Evolutionary conservation across 2,329 filamentous ascomycete species (phyloP).

Genomic region (Botryotinia narcissicola): DNA sequence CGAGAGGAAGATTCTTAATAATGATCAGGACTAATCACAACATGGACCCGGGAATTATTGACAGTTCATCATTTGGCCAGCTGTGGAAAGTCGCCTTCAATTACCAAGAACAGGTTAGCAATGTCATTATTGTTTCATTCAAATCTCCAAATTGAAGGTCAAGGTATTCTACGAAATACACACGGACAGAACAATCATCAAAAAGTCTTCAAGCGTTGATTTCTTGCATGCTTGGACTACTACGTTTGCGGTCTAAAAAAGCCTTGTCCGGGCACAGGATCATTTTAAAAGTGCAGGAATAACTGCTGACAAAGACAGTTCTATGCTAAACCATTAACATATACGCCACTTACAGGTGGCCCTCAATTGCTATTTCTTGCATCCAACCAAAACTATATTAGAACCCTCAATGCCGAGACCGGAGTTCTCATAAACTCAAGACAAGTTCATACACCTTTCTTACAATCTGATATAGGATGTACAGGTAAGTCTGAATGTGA

Average conservation of each 20-base stretch:
- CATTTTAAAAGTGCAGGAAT: conserved; percentile 42
- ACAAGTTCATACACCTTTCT: conserved; percentile 50
- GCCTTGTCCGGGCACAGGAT: not conserved
- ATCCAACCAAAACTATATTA: conserved; percentile 57
- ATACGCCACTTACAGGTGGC: conserved; percentile 47
- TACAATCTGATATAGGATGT: conserved; percentile 47
- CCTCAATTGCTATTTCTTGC: conserved; percentile 55
- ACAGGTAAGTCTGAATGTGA: conserved; percentile 4
- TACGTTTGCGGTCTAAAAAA: not conserved
- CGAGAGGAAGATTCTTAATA: not conserved
- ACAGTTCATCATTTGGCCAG: conserved; percentile 53
- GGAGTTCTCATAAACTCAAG: conserved; percentile 49
- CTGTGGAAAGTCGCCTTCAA: conserved; percentile 47
- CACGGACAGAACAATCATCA: not conserved
- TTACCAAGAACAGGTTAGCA: conserved; percentile 15
- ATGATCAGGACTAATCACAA: conserved; percentile 50
- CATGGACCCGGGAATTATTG: conserved; percentile 59
- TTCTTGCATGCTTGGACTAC: not conserved
- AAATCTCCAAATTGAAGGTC: not conserved
- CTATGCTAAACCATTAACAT: conserved; percentile 51
- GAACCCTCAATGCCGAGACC: conserved; percentile 55
- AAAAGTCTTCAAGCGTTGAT: not conserved
- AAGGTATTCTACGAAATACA: too few species aligned
- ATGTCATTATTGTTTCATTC: not conserved
- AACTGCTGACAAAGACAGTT: conserved; percentile 49